Evolutionary conservation across 805 yeast species (phyloP), one percentile per base, ranked within the genome.

Genomic region (Yarrowia hollandica): DNA sequence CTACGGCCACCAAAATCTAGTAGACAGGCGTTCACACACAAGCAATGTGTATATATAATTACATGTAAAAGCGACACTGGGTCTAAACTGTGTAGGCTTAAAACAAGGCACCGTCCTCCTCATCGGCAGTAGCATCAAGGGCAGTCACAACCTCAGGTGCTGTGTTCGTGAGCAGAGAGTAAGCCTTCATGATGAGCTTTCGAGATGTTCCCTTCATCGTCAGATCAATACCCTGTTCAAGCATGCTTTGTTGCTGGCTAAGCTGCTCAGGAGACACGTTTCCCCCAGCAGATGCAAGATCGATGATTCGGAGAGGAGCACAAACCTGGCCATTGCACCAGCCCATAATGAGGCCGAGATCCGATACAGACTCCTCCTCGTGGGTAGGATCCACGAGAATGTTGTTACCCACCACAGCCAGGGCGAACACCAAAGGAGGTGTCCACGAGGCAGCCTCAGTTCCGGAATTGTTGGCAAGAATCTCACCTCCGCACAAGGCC

Each of bases 281-380:
- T 0, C 91, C 90, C 63, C 82, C 83, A 52, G 82, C 76, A 8
- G 76, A 76, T 35, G 83, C 83, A 22, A 89, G 74, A 48, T 84
- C 82, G n/a, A 87, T 71, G 16, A 86, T 83, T 63, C 83, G 78
- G 3, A 90, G 75, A 0, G 97, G 96, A 0, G 96, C 79, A 10
- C 84, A 80, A 0, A 88, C 81, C 60, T 77, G 75, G n/a, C 83
- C 83, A 60, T 83, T 74, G 60, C 81, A 80, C 82, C 86, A 92
- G 30, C 91, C 84, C 3, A 88, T 69, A 46, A 90, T 75, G 18
- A 92, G 63, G 0, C 96, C 96, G 61, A 88, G 85, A 64, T 92
- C 96, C 61, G 90, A 78, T 2, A 91, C 96, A 62, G 84, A 88
- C 69, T 88, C 91, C 71, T 92, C 99, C 61, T 85, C 88, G n/a